Conservation (phyloP, 2,329 filamentous ascomycete genomes). For the Neofusicoccum umdonicola region DNA sequence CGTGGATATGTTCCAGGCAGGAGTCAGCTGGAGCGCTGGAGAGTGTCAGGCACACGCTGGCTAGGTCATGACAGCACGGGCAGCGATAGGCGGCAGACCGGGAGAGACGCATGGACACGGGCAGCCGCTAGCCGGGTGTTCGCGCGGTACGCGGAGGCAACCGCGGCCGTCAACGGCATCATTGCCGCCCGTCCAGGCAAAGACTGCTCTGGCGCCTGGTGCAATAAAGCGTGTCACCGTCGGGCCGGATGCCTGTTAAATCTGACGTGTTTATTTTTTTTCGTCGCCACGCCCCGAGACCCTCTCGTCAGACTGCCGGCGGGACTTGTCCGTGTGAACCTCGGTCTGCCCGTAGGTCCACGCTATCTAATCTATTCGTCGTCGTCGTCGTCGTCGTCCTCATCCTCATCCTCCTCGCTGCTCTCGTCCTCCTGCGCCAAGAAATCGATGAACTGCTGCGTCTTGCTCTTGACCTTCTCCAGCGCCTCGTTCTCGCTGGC, state of each 20-base stretch:
- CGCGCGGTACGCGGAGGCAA: constrained; percentile 10
- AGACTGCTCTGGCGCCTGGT: neutral
- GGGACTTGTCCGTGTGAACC: neutral
- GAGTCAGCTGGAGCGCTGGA: constrained; percentile 14
- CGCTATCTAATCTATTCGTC: constrained; percentile 16
- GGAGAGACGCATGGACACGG: constrained; percentile 8
- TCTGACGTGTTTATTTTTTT: neutral
- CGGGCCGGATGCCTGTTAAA: neutral
- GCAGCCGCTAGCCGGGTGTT: constrained; percentile 1
- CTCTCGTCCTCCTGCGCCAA: constrained; percentile 72
- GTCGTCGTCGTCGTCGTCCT: constrained; percentile 21
- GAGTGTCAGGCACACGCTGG: constrained; percentile 15
- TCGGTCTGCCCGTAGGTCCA: neutral
- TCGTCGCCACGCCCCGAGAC: neutral
- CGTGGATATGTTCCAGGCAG: constrained; percentile 3
- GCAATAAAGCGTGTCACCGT: neutral
- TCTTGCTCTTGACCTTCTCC: constrained; percentile 68
- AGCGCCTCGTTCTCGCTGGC: constrained; percentile 67
- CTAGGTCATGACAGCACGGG: constrained; percentile 7
- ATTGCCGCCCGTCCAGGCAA: neutral
- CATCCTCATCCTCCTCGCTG: constrained; percentile 54
- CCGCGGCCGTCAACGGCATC: neutral
- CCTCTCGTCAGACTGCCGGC: neutral
- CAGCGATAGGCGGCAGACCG: neutral
- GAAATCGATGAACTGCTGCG: constrained; percentile 71